These are phyloP conservation scores for Lantana camara DNA, from an alignment of 257 asterid species.

Conservation along the genomic window DNA sequence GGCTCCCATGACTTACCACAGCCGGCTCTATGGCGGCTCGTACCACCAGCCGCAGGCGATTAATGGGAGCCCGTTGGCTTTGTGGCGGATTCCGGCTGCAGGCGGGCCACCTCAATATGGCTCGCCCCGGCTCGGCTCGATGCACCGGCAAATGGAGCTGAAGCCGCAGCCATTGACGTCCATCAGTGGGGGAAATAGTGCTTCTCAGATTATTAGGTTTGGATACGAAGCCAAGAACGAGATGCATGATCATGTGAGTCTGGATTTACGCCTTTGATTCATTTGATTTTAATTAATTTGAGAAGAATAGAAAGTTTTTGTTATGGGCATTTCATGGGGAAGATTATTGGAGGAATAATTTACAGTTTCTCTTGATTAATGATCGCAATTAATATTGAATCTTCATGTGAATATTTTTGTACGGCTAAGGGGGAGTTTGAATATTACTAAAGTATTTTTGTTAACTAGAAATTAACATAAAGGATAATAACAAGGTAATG, in stretches of 20 bases:
- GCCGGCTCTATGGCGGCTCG: constrained; percentile 39
- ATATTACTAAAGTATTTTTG: background rate
- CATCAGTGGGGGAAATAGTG: constrained; percentile 27
- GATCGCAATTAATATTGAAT: too few species aligned
- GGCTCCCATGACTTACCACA: constrained; percentile 35
- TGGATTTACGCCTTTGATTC: constrained; percentile 77
- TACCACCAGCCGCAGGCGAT: constrained; percentile 47
- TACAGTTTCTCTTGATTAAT: constrained; percentile 12
- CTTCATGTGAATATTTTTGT: too few species aligned
- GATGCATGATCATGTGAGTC: constrained; percentile 79
- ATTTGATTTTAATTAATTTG: background rate
- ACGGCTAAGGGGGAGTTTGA: background rate
- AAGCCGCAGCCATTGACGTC: constrained; percentile 37
- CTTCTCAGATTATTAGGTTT: constrained; percentile 45
- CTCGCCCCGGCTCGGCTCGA: constrained; percentile 33
- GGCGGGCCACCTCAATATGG: background rate
- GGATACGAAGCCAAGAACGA: constrained; percentile 50
- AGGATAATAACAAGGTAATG: too few species aligned
- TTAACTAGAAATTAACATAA: background rate
- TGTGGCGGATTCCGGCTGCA: constrained; percentile 55
- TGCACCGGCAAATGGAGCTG: constrained; percentile 42
- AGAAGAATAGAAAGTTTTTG: constrained; percentile 13
- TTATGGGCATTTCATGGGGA: constrained; percentile 13
- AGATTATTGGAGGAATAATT: too few species aligned
- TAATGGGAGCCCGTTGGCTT: constrained; percentile 67